phyloP scores from a whole-genome alignment of 1,139 yeast genomes.

The Candida pseudoviswanathii region DNA sequence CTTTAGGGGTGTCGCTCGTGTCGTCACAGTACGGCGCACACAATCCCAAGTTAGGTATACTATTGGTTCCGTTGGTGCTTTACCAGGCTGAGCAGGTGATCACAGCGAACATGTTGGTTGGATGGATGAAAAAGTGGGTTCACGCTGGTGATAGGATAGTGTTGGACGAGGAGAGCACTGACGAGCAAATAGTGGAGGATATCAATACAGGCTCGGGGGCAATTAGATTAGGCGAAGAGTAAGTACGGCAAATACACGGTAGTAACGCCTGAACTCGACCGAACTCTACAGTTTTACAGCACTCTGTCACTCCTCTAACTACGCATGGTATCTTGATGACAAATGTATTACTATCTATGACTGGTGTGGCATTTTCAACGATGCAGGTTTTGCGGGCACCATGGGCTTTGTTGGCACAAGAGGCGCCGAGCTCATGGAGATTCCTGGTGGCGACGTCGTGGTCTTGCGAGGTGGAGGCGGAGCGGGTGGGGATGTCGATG shows the following conservation, averaged over 20 bases:
- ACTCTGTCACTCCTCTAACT: no score
- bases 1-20: conserved; percentile 80
- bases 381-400: conserved; percentile 39
- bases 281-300: no score
- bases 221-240: no score
- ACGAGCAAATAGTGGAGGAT: no score
- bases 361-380: conserved; percentile 18
- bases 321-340: no score
- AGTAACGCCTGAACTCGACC: no score
- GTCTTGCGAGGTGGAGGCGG: neutral
- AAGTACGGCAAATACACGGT: no score
- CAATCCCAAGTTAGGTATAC: conserved; percentile 63
- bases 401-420: conserved; percentile 41
- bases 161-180: no score
- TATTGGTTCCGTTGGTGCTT: conserved; percentile 78
- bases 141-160: no score
- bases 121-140: conserved; percentile 66
- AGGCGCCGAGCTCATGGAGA: conserved; percentile 33
- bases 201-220: no score
- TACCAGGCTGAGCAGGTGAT: conserved; percentile 87
- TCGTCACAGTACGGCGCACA: conserved; percentile 76
- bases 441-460: conserved; percentile 31
- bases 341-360: no score
- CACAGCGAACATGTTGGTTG: conserved; percentile 69
- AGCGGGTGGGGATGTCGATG: neutral